Evolutionary conservation across 176 grass and related monocot genomes (phyloP).

Genomic region (Tuctoria greenei): DNA sequence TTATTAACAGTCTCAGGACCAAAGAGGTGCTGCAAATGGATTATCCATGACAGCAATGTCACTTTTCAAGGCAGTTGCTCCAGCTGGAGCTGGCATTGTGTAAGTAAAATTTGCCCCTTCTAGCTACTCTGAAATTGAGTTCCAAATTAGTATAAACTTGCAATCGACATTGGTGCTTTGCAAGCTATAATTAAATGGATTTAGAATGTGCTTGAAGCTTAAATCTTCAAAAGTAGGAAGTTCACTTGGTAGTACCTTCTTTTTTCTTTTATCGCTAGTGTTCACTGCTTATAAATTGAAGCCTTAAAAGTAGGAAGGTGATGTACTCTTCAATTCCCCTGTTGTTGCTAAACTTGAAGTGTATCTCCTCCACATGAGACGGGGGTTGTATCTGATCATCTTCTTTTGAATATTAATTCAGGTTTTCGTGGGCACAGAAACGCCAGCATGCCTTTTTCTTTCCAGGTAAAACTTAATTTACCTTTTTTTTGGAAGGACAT

Average conservation of each 20-base stretch:
- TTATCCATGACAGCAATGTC: conserved; percentile 57
- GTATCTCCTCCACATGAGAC: background rate
- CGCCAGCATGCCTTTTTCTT: conserved; percentile 62
- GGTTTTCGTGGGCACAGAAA: conserved; percentile 86
- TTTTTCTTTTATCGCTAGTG: background rate
- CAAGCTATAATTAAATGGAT: too few relatives aligned
- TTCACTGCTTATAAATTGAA: background rate
- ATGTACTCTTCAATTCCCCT: background rate
- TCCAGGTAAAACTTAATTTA: conserved; percentile 40
- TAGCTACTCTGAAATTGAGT: background rate
- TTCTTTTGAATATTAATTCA: conserved; percentile 31
- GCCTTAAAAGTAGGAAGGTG: background rate
- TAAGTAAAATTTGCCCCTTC: conserved; percentile 34
- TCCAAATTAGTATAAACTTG: background rate
- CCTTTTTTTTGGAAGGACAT: background rate
- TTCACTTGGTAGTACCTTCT: background rate
- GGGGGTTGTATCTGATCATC: background rate
- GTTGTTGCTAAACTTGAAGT: background rate
- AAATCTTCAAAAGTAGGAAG: background rate
- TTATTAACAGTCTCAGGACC: conserved; percentile 53
- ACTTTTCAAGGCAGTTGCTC: conserved; percentile 64
- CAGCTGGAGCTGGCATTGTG: conserved; percentile 56
- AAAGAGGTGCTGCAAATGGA: conserved; percentile 77
- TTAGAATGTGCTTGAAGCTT: too few relatives aligned
- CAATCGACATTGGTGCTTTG: background rate